A percentile compares a stretch with the other conserved stretches of the same genome.
These are phyloP conservation scores for Furcasterigmium sp. DNA, from an alignment of 2,329 filamentous ascomycete species.

Conservation along the genomic window DNA sequence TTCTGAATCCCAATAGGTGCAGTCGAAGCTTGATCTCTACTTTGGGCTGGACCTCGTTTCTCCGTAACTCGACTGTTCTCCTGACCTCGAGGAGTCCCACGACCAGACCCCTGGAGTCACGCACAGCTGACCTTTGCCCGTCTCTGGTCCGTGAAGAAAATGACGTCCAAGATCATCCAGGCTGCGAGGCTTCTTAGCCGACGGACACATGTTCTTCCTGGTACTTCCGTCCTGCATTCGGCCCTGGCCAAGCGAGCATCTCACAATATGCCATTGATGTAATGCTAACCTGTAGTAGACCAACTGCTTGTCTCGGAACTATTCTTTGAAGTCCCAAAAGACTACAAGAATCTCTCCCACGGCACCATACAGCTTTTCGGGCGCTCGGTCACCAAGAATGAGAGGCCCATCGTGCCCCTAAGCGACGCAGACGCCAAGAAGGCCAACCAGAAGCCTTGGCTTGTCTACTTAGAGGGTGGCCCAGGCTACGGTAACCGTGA, in stretches of 20 bases:
- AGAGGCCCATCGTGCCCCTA: constrained; percentile 50
- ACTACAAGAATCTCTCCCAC: constrained; percentile 59
- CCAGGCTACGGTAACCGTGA: constrained; percentile 73
- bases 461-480: constrained; percentile 79
- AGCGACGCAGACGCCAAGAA: constrained; percentile 28
- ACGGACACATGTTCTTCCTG: constrained; percentile 34
- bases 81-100: no score
- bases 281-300: constrained; percentile 39
- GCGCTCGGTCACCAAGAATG: constrained; percentile 63
- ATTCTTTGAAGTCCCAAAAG: constrained; percentile 80
- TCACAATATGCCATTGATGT: background rate
- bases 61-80: no score
- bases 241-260: no score
- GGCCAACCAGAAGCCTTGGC: constrained; percentile 43
- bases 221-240: constrained; percentile 3
- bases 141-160: no score
- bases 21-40: no score
- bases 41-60: no score
- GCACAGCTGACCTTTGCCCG: no score
- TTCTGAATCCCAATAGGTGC: no score
- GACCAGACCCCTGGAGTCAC: no score
- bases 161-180: constrained; percentile 18
- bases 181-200: constrained; percentile 34
- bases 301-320: constrained; percentile 73
- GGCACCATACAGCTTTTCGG: constrained; percentile 71